Evolutionary conservation across 2,329 filamentous ascomycete species (phyloP).

Genomic region (Cladobotryum protrusum): DNA sequence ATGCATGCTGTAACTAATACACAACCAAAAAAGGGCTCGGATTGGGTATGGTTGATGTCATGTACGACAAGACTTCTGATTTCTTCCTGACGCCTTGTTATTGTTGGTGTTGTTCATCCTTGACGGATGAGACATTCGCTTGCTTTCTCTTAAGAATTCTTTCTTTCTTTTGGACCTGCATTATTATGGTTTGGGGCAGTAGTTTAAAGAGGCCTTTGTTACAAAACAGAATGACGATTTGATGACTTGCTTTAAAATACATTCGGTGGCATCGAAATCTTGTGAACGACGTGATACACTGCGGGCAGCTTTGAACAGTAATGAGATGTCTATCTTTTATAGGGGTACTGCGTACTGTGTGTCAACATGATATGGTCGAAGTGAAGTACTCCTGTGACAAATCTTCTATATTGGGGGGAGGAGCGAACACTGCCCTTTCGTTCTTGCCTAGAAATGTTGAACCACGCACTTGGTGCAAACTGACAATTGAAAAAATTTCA

Average conservation of each 20-base stretch:
- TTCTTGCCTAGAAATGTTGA: too few species aligned
- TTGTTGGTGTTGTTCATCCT: background rate
- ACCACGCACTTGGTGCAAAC: background rate
- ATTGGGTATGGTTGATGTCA: conserved; percentile 28
- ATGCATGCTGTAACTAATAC: conserved; percentile 33
- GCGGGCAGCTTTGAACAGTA: too few species aligned
- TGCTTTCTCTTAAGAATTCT: conserved; percentile 6
- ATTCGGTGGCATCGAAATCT: too few species aligned
- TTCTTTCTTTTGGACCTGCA: conserved; percentile 3
- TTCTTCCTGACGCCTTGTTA: conserved; percentile 15
- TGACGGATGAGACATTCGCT: too few species aligned
- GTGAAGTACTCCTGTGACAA: too few species aligned
- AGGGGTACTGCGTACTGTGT: too few species aligned
- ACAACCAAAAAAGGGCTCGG: conserved; percentile 26
- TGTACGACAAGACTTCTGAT: conserved; percentile 28
- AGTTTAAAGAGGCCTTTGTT: conserved; percentile 2
- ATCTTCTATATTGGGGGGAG: too few species aligned
- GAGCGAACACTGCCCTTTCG: too few species aligned
- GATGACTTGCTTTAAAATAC: too few species aligned
- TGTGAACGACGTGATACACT: too few species aligned
- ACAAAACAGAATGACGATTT: background rate
- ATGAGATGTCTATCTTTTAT: background rate
- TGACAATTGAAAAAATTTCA: background rate
- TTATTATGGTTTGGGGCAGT: background rate
- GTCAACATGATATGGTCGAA: too few species aligned